These are phyloP conservation scores for Aspergillus brasiliensis DNA, from an alignment of 2,329 filamentous ascomycete species.

Conservation along the genomic window DNA sequence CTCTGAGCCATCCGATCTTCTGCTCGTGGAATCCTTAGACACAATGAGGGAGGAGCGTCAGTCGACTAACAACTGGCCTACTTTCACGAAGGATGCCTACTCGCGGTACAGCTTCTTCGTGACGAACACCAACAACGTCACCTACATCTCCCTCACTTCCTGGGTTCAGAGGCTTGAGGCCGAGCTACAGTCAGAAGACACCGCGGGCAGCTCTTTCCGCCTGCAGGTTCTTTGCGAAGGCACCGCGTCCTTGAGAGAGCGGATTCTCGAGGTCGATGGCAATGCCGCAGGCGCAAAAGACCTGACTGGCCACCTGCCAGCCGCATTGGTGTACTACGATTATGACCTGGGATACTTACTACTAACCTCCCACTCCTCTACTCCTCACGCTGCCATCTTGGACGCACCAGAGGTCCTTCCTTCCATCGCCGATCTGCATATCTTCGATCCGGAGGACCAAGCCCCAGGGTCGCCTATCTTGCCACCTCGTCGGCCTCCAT, in stretches of 20 bases:
- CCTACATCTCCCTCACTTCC: constrained; percentile 56
- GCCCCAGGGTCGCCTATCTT: constrained; percentile 27
- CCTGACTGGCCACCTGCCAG: constrained; percentile 43
- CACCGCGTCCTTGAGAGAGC: constrained; percentile 51
- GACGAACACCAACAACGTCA: constrained; percentile 57
- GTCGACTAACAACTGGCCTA: constrained; percentile 48
- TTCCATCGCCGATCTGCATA: constrained; percentile 27
- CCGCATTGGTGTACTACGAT: constrained; percentile 57
- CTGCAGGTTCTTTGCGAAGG: constrained; percentile 58
- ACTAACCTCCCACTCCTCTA: constrained; percentile 51
- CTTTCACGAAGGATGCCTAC: constrained; percentile 58
- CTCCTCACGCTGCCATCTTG: constrained; percentile 54
- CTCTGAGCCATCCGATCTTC: constrained; percentile 45
- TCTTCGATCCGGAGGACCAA: constrained; percentile 28
- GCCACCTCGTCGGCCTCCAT: constrained; percentile 44
- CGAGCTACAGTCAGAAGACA: constrained; percentile 56
- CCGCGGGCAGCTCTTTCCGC: constrained; percentile 58
- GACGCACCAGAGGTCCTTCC: constrained; percentile 49
- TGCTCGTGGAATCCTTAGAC: constrained; percentile 49
- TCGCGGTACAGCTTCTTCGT: constrained; percentile 63
- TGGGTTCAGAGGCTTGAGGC: constrained; percentile 61
- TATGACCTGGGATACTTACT: constrained; percentile 61
- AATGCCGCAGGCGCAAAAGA: constrained; percentile 23
- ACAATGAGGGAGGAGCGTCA: constrained; percentile 35
- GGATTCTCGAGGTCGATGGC: constrained; percentile 46